Evolutionary conservation across 2,329 filamentous ascomycete species (phyloP).

Genomic region (Decorospora gaudefroyi): DNA sequence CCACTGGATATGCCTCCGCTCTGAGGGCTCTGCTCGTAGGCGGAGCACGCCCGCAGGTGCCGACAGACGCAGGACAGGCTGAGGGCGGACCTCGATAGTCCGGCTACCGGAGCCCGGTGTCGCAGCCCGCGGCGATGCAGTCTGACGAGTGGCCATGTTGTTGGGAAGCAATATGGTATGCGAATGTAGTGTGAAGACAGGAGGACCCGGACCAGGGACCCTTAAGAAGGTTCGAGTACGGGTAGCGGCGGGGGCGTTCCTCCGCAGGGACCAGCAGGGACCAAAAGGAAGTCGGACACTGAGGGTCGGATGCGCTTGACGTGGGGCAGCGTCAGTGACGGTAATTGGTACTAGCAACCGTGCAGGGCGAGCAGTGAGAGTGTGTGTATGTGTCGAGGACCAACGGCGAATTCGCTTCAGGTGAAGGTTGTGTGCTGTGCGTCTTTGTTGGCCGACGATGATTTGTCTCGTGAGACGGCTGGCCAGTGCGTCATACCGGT

Average conservation of each 20-base stretch:
- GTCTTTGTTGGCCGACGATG: conserved; percentile 45
- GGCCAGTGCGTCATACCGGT: conserved; percentile 35
- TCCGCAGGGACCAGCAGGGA: conserved; percentile 24
- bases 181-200: conserved; percentile 68
- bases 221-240: conserved; percentile 14
- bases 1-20: conserved; percentile 77
- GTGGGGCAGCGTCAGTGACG: conserved; percentile 8
- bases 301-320: conserved; percentile 9
- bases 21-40: conserved; percentile 50
- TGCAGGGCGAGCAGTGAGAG: conserved; percentile 11
- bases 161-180: conserved; percentile 63
- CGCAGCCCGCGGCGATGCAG: conserved; percentile 25
- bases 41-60: conserved; percentile 46
- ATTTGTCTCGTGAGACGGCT: conserved; percentile 32
- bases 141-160: conserved; percentile 30
- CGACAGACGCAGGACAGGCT: conserved; percentile 41
- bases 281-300: conserved; percentile 17
- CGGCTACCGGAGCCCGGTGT: conserved; percentile 29
- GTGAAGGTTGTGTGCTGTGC: conserved; percentile 34
- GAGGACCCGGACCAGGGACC: conserved; percentile 69
- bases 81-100: conserved; percentile 33
- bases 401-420: conserved; percentile 24
- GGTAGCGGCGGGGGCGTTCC: conserved; percentile 16
- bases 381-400: conserved; percentile 22
- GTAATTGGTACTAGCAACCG: conserved; percentile 13